phyloP scores from a whole-genome alignment of 805 yeast genomes.

The Nakazawaea wyomingensis region DNA sequence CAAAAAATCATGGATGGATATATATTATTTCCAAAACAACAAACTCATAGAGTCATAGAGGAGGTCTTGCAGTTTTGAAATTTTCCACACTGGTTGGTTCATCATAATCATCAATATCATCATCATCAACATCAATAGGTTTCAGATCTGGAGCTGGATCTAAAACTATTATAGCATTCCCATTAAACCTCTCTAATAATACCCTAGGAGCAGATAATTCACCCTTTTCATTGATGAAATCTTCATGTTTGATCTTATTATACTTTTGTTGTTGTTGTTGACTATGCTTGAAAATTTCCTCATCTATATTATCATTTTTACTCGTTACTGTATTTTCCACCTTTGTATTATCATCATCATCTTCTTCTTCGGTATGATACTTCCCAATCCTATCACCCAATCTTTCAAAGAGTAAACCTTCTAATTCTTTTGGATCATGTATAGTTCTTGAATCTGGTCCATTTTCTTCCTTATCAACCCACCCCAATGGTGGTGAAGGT shows the following conservation, averaged over 20 bases:
- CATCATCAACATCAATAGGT: not conserved
- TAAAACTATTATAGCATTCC: conserved; percentile 12
- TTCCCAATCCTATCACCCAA: conserved; percentile 12
- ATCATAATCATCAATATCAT: conserved; percentile 1
- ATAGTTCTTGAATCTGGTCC: conserved; percentile 10
- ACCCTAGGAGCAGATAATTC: conserved; percentile 7
- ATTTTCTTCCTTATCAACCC: conserved; percentile 10
- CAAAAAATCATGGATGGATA: too few relatives aligned
- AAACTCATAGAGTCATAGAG: too few relatives aligned
- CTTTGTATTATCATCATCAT: not conserved
- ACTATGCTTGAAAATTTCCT: not conserved
- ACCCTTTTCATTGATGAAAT: conserved; percentile 9
- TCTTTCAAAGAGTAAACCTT: conserved; percentile 10
- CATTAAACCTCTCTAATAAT: conserved; percentile 5
- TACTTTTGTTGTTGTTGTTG: not conserved
- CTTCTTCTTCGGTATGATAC: conserved; percentile 1
- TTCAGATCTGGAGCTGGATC: conserved; percentile 9
- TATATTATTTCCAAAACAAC: too few relatives aligned
- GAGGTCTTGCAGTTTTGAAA: conserved; percentile 13
- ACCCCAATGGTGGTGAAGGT: conserved; percentile 14
- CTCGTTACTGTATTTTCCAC: too few relatives aligned
- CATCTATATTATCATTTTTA: too few relatives aligned
- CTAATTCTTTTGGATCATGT: conserved; percentile 12
- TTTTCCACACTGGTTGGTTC: conserved; percentile 9
- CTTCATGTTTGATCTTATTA: conserved; percentile 8